These are phyloP conservation scores for Suillus weaverae DNA, from an alignment of 768 basidiomycete species.

Conservation along the genomic window DNA sequence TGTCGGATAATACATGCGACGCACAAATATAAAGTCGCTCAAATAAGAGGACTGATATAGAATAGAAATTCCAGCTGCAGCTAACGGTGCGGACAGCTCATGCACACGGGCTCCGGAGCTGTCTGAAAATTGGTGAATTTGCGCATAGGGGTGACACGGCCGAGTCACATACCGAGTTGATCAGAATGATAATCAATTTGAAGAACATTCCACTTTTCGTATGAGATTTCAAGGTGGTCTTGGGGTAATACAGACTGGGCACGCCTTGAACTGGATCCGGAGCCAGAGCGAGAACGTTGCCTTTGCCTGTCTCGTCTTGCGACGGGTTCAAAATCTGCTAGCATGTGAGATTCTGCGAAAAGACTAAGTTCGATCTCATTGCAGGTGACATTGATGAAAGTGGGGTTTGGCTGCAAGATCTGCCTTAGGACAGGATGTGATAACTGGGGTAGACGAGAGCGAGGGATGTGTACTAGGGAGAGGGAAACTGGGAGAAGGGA, in stretches of 20 bases:
- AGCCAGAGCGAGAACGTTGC: constrained; percentile 42
- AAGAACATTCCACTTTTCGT: constrained; percentile 75
- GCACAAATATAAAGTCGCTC: constrained; percentile 80
- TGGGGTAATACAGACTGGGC: constrained; percentile 23
- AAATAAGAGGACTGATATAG: constrained; percentile 82
- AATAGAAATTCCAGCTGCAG: constrained; percentile 77
- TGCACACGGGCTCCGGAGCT: constrained; percentile 71
- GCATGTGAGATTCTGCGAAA: constrained; percentile 60
- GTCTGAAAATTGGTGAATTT: constrained; percentile 38
- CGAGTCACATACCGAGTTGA: constrained; percentile 50
- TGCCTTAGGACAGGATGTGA: constrained; percentile 65
- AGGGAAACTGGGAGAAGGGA: constrained; percentile 71
- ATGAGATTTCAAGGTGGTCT: constrained; percentile 67
- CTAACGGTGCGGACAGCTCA: constrained; percentile 74
- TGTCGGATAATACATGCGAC: constrained; percentile 22
- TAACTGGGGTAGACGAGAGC: constrained; percentile 59
- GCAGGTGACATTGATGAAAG: constrained; percentile 73
- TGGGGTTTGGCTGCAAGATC: constrained; percentile 63
- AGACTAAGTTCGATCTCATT: constrained; percentile 79
- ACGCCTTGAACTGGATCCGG: constrained; percentile 30
- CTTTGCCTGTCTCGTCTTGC: constrained; percentile 56
- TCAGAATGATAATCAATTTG: constrained; percentile 82
- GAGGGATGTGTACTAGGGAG: constrained; percentile 73
- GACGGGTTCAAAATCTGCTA: constrained; percentile 61
- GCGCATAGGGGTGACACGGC: constrained; percentile 5